Evolutionary conservation across 768 basidiomycete species (phyloP).

Genomic region (Naganishia onofrii): DNA sequence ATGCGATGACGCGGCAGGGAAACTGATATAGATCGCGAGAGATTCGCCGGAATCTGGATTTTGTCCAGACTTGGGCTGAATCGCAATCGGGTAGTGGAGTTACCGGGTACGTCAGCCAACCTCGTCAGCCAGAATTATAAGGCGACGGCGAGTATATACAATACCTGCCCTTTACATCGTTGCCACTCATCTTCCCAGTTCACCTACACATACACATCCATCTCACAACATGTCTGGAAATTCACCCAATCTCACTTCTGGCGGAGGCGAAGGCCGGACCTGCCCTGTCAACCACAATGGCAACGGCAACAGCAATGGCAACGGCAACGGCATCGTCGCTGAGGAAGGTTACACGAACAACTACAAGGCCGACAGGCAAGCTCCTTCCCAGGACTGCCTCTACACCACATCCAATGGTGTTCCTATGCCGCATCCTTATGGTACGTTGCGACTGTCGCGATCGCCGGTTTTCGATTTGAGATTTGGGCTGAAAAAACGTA

Average conservation of each 20-base stretch:
- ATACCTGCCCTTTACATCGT: too few relatives aligned
- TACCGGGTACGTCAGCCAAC: too few relatives aligned
- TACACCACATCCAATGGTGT: conserved; percentile 88
- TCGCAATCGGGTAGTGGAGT: too few relatives aligned
- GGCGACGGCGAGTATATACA: too few relatives aligned
- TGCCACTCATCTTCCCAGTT: too few relatives aligned
- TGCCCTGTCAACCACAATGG: conserved; percentile 11
- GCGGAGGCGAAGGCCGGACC: conserved; percentile 10
- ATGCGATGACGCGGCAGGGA: too few relatives aligned
- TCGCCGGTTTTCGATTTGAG: neutral
- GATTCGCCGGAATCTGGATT: too few relatives aligned
- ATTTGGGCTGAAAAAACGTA: conserved; percentile 1
- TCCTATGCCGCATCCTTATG: conserved; percentile 52
- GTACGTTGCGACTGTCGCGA: neutral
- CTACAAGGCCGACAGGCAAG: conserved; percentile 40
- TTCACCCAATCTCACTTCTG: conserved; percentile 13
- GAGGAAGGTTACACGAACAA: conserved; percentile 16
- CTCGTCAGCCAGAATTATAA: too few relatives aligned
- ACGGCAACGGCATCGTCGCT: neutral
- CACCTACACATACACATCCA: neutral
- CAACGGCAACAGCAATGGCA: neutral
- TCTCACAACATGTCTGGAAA: conserved; percentile 5
- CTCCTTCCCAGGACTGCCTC: conserved; percentile 45
- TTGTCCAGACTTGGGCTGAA: too few relatives aligned
- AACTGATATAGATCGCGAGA: too few relatives aligned